Percentiles rank a stretch among this genome's conserved stretches.
Conservation (phyloP, 2,329 filamentous ascomycete species). For the Lecanicillium sp. region DNA sequence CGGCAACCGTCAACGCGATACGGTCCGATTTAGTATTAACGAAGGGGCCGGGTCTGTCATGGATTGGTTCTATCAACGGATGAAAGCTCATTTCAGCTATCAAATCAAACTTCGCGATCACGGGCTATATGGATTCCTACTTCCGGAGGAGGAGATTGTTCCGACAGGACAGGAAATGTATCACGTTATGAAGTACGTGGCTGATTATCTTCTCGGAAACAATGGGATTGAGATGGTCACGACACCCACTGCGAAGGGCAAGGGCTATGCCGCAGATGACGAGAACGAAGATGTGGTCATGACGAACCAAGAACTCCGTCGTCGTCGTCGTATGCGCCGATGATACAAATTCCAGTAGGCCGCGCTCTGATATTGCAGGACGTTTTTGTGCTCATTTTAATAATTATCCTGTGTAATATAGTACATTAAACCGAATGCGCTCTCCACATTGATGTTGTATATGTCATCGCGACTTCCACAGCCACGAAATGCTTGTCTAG, state of each 20-base stretch:
- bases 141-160: constrained; percentile 80
- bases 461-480: no score
- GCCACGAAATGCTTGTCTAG: no score
- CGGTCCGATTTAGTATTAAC: constrained; percentile 50
- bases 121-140: constrained; percentile 86
- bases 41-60: constrained; percentile 77
- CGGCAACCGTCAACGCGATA: constrained; percentile 19
- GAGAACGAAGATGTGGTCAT: background rate
- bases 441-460: no score
- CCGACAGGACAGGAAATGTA: constrained; percentile 86
- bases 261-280: background rate
- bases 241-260: background rate
- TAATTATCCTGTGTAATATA: no score
- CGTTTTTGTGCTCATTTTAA: no score
- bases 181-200: constrained; percentile 76
- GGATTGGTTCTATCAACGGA: constrained; percentile 91
- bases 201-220: constrained; percentile 68
- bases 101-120: constrained; percentile 93
- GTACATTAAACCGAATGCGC: no score
- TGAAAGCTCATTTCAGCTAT: constrained; percentile 77
- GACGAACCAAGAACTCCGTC: constrained; percentile 7
- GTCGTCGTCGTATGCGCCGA: constrained; percentile 3
- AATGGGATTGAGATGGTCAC: constrained; percentile 53
- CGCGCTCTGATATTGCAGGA: no score
- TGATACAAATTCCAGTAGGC: no score